phyloP scores from a whole-genome alignment of 257 asterid species.

The Vinca minor region DNA sequence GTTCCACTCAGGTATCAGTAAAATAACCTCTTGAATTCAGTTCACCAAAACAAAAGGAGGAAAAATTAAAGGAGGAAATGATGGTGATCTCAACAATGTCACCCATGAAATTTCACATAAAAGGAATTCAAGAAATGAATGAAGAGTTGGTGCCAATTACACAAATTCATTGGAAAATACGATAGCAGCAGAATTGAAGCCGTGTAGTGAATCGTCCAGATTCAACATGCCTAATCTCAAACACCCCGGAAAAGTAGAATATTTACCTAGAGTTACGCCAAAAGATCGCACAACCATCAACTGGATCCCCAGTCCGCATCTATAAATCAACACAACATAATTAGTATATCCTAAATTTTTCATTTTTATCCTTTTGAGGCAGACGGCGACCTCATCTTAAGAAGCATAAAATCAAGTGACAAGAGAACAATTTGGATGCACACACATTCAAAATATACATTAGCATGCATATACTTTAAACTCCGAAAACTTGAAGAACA shows the following conservation, averaged over 20 bases:
- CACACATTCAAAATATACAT: background rate
- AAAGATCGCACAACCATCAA: slow-evolving; percentile 93
- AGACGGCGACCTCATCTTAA: background rate
- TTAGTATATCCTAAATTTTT: slow-evolving; percentile 11
- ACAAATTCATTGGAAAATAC: background rate
- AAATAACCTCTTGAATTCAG: background rate
- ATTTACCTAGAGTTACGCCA: slow-evolving; percentile 77
- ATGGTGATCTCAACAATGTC: background rate
- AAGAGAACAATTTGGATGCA: background rate
- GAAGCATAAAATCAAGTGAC: background rate
- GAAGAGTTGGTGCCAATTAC: background rate
- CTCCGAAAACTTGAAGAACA: background rate
- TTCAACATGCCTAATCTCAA: background rate
- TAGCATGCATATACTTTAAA: background rate
- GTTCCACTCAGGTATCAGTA: background rate
- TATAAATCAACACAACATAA: slow-evolving; percentile 21
- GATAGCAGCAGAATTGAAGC: background rate
- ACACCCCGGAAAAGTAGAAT: slow-evolving; percentile 18
- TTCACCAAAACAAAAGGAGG: background rate
- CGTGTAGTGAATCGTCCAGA: background rate
- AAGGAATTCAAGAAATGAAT: background rate
- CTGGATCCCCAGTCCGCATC: slow-evolving; percentile 90
- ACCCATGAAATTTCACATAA: background rate
- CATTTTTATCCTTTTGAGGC: background rate
- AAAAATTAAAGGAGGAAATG: background rate